phyloP scores from a whole-genome alignment of 129 eudicot genomes.

The Artemisia annua region DNA sequence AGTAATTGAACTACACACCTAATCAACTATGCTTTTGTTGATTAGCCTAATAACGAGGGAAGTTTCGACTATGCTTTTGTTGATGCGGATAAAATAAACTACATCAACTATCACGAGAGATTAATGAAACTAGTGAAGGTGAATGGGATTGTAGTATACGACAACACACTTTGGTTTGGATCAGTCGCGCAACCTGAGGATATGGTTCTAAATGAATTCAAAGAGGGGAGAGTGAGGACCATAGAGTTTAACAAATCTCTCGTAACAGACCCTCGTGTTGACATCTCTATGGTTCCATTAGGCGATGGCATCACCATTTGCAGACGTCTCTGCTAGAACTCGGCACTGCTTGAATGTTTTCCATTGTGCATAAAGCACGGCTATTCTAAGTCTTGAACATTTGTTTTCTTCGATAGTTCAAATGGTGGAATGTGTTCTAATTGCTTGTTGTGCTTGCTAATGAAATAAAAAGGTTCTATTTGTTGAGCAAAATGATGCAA shows the following conservation, averaged over 20 bases:
- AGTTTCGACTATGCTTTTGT: slow-evolving; percentile 63
- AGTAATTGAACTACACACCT: too few relatives aligned
- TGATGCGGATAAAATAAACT: slow-evolving; percentile 64
- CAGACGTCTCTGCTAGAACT: slow-evolving; percentile 39
- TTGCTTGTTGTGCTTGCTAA: too few relatives aligned
- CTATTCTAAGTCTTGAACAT: background rate
- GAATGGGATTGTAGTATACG: slow-evolving; percentile 56
- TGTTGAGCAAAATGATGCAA: too few relatives aligned
- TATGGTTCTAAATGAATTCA: background rate
- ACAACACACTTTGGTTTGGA: slow-evolving; percentile 66
- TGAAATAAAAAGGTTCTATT: background rate
- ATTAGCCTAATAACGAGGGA: slow-evolving; percentile 44
- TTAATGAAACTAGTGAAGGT: slow-evolving; percentile 51
- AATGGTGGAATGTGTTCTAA: background rate
- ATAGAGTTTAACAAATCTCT: slow-evolving; percentile 33
- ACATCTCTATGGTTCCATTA: slow-evolving; percentile 33
- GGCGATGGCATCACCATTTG: slow-evolving; percentile 65
- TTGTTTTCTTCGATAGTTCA: too few relatives aligned
- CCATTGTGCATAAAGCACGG: too few relatives aligned
- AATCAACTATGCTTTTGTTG: too few relatives aligned
- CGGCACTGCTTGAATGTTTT: too few relatives aligned
- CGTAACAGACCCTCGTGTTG: slow-evolving; percentile 46
- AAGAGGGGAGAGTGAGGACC: background rate
- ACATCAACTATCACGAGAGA: slow-evolving; percentile 56
- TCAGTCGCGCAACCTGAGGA: slow-evolving; percentile 44